Percentiles rank a stretch among this genome's conserved stretches.
phyloP scores from a whole-genome alignment of 169 alveolate species.

The Cyclospora cayetanensis region DNA sequence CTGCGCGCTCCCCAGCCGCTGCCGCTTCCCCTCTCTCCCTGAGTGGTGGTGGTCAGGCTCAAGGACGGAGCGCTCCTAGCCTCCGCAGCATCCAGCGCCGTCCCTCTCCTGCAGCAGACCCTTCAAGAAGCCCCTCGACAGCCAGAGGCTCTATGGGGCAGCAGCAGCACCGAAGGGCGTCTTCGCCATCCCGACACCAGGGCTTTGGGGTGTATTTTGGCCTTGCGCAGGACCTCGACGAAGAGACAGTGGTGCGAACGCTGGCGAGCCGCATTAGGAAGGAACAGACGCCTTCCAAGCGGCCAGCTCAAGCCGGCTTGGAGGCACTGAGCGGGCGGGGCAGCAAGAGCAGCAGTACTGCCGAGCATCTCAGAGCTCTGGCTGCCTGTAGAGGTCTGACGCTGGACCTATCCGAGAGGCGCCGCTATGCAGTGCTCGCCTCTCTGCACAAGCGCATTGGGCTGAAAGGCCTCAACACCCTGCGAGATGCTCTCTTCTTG shows the following conservation, averaged over 20 bases:
- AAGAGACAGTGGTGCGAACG: neutral
- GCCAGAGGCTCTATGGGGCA: neutral
- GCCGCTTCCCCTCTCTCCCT: too few relatives aligned
- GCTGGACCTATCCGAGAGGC: neutral
- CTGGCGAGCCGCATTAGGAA: neutral
- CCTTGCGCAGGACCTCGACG: neutral
- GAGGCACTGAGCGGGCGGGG: too few relatives aligned
- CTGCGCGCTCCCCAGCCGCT: too few relatives aligned
- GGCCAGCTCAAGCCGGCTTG: too few relatives aligned
- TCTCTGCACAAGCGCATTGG: neutral
- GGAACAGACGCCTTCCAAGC: neutral
- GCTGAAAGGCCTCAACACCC: neutral
- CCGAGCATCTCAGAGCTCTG: neutral
- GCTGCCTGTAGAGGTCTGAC: neutral
- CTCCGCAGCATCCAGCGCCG: too few relatives aligned
- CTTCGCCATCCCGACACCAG: neutral
- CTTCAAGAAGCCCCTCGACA: too few relatives aligned
- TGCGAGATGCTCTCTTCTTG: neutral
- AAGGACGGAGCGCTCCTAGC: too few relatives aligned
- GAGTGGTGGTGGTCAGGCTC: too few relatives aligned
- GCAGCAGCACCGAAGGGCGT: neutral
- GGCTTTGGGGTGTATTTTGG: slow-evolving; percentile 2
- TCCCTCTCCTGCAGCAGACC: too few relatives aligned
- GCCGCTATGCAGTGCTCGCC: neutral
- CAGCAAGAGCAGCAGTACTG: neutral